phyloP scores from a whole-genome alignment of 2,329 filamentous ascomycete species.

The Ophiobolus disseminans region DNA sequence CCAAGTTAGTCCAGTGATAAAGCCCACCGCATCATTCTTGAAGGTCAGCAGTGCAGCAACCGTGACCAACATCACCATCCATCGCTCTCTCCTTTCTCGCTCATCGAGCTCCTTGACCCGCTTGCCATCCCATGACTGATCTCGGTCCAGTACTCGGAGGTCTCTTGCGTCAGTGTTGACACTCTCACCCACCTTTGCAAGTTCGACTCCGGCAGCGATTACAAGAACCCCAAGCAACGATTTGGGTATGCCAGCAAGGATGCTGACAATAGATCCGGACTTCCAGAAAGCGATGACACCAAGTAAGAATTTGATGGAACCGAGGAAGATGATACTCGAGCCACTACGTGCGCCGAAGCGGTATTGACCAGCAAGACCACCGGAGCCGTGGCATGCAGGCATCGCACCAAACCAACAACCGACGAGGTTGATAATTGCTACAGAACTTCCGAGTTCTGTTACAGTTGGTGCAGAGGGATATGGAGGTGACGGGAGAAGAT shows the following conservation, averaged over 20 bases:
- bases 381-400: constrained; percentile 93
- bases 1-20: constrained; percentile 80
- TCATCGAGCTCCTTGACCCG: constrained; percentile 65
- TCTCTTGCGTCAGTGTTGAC: constrained; percentile 76
- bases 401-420: constrained; percentile 93
- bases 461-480: constrained; percentile 67
- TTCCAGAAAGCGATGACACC: constrained; percentile 69
- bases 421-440: constrained; percentile 81
- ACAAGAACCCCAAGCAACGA: constrained; percentile 86
- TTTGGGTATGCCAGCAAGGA: constrained; percentile 77
- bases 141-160: constrained; percentile 54
- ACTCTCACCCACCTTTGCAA: constrained; percentile 83
- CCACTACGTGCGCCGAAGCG: constrained; percentile 91
- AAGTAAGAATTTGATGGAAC: constrained; percentile 74
- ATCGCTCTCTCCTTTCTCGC: constrained; percentile 74
- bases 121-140: constrained; percentile 47
- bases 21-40: constrained; percentile 88
- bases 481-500: constrained; percentile 74
- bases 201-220: constrained; percentile 84
- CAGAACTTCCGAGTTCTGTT: constrained; percentile 80
- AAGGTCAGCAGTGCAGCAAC: constrained; percentile 83
- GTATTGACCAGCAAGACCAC: constrained; percentile 88
- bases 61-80: constrained; percentile 90
- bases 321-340: constrained; percentile 80
- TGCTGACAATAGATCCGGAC: constrained; percentile 73